Conservation (phyloP, 768 basidiomycete species). For the Podaxis sp. region DNA sequence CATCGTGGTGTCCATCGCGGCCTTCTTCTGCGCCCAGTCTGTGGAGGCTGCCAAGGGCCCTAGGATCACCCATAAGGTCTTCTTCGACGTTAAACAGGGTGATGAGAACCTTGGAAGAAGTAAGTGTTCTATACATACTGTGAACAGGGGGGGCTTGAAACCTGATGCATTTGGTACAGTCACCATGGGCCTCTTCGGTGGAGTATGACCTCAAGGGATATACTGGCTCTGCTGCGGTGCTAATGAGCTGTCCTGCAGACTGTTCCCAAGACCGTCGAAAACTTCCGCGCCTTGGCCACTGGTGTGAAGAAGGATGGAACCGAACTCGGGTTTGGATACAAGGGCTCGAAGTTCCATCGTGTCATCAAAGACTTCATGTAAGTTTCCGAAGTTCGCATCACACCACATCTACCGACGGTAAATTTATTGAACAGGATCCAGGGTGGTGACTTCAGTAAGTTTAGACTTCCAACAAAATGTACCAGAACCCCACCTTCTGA, state of each 20-base stretch:
- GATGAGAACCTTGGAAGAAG: conserved; percentile 82
- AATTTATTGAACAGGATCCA: conserved; percentile 66
- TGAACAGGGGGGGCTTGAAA: conserved; percentile 8
- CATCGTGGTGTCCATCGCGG: conserved; percentile 60
- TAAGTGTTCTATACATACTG: conserved; percentile 31
- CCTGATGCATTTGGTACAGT: conserved; percentile 43
- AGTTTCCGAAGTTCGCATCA: conserved; percentile 20
- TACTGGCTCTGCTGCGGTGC: not conserved
- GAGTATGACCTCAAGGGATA: conserved; percentile 45
- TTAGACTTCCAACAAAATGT: not conserved
- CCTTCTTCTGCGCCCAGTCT: conserved; percentile 69
- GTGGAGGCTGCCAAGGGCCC: conserved; percentile 86
- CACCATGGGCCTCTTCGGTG: conserved; percentile 87
- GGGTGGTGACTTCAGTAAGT: conserved; percentile 96
- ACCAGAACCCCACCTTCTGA: not conserved
- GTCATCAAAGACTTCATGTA: conserved; percentile 94
- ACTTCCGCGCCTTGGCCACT: conserved; percentile 92
- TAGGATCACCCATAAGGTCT: conserved; percentile 89
- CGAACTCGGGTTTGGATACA: conserved; percentile 85
- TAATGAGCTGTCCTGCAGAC: conserved; percentile 48
- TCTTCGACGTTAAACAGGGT: conserved; percentile 94
- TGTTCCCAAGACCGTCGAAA: conserved; percentile 95
- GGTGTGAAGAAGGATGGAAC: conserved; percentile 79
- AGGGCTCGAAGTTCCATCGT: conserved; percentile 96
- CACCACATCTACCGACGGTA: not conserved